phyloP scores from a whole-genome alignment of 2,329 filamentous ascomycete species.

The Zarea fungicola region DNA sequence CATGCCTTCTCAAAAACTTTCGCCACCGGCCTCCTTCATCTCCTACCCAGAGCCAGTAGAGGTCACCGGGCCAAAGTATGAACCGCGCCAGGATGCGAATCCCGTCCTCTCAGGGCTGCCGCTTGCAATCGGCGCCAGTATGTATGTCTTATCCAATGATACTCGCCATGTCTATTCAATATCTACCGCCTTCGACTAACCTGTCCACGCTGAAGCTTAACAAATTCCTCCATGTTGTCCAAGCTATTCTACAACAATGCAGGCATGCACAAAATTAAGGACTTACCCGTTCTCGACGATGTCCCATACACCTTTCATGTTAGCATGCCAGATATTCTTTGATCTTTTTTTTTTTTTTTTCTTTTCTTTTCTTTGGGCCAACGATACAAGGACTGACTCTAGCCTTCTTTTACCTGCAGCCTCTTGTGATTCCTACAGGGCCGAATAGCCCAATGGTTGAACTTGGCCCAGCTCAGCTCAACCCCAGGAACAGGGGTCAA shows the following conservation, averaged over 20 bases:
- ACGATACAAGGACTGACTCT: no score
- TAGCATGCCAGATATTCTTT: slow-evolving; percentile 14
- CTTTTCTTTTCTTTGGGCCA: no score
- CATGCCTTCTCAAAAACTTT: neutral
- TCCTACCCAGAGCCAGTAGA: slow-evolving; percentile 7
- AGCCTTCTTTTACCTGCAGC: slow-evolving; percentile 32
- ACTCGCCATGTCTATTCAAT: neutral
- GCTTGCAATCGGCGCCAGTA: slow-evolving; percentile 4
- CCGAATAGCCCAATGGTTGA: slow-evolving; percentile 32
- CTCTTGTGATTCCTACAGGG: slow-evolving; percentile 50
- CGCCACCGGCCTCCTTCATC: slow-evolving; percentile 7
- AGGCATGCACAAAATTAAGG: slow-evolving; percentile 43
- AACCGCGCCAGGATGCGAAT: slow-evolving; percentile 6
- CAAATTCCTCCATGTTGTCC: slow-evolving; percentile 56
- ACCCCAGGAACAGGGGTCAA: slow-evolving; percentile 34
- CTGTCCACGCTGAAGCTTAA: slow-evolving; percentile 43
- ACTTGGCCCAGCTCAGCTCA: slow-evolving; percentile 37
- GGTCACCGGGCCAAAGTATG: slow-evolving; percentile 5
- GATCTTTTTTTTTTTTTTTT: no score
- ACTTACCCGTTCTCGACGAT: slow-evolving; percentile 42
- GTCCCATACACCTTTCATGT: slow-evolving; percentile 44
- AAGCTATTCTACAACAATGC: slow-evolving; percentile 67
- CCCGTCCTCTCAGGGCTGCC: slow-evolving; percentile 8
- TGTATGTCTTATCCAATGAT: slow-evolving; percentile 3
- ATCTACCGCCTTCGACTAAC: neutral